These are phyloP conservation scores for Hemileia vastatrix DNA, from an alignment of 1,284 basidiomycete species.

Conservation along the genomic window DNA sequence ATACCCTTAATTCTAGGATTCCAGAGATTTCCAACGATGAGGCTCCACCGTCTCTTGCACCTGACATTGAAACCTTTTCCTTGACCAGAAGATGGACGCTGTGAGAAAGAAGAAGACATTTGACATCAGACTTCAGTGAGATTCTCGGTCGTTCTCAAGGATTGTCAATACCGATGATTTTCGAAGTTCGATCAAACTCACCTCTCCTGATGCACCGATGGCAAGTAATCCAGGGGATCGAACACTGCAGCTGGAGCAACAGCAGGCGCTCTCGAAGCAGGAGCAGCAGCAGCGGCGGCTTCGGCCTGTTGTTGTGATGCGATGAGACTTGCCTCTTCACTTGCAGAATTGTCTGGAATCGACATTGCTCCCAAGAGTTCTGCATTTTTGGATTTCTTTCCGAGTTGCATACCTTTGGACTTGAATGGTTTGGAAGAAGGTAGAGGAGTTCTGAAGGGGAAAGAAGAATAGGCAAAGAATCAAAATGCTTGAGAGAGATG, in stretches of 20 bases:
- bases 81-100: slow-evolving; percentile 78
- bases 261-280: slow-evolving; percentile 20
- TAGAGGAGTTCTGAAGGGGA: slow-evolving; percentile 52
- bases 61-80: slow-evolving; percentile 67
- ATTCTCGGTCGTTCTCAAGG: not conserved
- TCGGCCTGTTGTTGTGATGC: slow-evolving; percentile 26
- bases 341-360: slow-evolving; percentile 48
- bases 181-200: not conserved
- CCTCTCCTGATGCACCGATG: slow-evolving; percentile 30
- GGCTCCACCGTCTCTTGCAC: slow-evolving; percentile 80
- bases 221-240: slow-evolving; percentile 34
- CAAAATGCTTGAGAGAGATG: slow-evolving; percentile 21
- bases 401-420: slow-evolving; percentile 93
- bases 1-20: slow-evolving; percentile 80
- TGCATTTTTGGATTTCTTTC: slow-evolving; percentile 71
- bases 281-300: slow-evolving; percentile 17
- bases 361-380: slow-evolving; percentile 66
- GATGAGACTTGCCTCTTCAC: slow-evolving; percentile 26
- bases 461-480: slow-evolving; percentile 42
- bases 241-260: slow-evolving; percentile 23
- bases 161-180: not conserved
- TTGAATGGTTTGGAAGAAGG: slow-evolving; percentile 70
- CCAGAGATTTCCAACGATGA: slow-evolving; percentile 83
- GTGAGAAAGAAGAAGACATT: not conserved
- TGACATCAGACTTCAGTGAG: not conserved